A percentile compares a stretch with the other conserved stretches of the same genome.
phyloP scores from a whole-genome alignment of 495 filamentous ascomycete species.

The Neurospora sp. region DNA sequence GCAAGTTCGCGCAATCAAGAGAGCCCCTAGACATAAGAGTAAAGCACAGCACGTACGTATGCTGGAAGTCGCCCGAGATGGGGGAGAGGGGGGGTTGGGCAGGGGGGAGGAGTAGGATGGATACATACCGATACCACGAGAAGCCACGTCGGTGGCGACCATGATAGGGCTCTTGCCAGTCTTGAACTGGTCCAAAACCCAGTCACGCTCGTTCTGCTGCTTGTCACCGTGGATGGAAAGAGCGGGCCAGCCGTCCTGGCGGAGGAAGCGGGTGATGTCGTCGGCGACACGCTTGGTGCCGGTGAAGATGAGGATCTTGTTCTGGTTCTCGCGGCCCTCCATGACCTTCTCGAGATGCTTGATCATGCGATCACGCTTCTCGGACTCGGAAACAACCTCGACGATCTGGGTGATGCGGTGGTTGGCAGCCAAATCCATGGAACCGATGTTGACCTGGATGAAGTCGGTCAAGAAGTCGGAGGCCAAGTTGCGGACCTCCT shows the following conservation, averaged over 20 bases:
- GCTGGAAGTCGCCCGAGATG: conserved; percentile 50
- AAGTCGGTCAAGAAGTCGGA: conserved; percentile 90
- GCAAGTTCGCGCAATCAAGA: conserved; percentile 73
- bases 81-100: conserved; percentile 31
- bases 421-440: conserved; percentile 92
- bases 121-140: conserved; percentile 99
- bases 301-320: conserved; percentile 93
- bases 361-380: conserved; percentile 95
- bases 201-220: conserved; percentile 98
- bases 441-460: conserved; percentile 99
- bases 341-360: conserved; percentile 98
- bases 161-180: conserved; percentile 90
- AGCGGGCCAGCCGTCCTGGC: conserved; percentile 97
- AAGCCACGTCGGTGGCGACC: conserved; percentile 97
- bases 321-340: conserved; percentile 66
- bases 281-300: conserved; percentile 98
- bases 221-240: conserved; percentile 99
- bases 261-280: conserved; percentile 96
- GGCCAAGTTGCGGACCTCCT: conserved; percentile 95
- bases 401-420: conserved; percentile 97
- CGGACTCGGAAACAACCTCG: conserved; percentile 88
- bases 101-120: conserved; percentile 35
- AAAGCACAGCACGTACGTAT: conserved; percentile 73
- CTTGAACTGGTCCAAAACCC: conserved; percentile 99
- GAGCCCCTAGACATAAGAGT: conserved; percentile 74